These are phyloP conservation scores for Radiomyces spectabilis DNA, from an alignment of 192 early-diverging fungal species.

Conservation along the genomic window DNA sequence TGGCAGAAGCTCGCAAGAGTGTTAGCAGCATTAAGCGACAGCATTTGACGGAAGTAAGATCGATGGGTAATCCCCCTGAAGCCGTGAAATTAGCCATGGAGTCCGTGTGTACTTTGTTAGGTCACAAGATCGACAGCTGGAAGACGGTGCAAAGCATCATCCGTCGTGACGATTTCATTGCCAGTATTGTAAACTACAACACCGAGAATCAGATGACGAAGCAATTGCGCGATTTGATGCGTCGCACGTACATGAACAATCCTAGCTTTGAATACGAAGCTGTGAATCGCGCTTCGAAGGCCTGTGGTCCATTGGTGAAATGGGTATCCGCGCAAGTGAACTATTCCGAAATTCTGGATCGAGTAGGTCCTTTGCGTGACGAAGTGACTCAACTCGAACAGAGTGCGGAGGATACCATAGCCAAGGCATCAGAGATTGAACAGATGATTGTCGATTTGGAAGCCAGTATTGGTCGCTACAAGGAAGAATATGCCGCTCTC, in stretches of 20 bases:
- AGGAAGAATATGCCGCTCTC: constrained; percentile 95
- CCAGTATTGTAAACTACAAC: constrained; percentile 93
- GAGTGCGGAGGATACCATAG: constrained; percentile 64
- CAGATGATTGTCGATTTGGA: constrained; percentile 81
- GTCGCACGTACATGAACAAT: constrained; percentile 67
- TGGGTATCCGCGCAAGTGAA: constrained; percentile 98
- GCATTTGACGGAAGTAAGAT: constrained; percentile 91
- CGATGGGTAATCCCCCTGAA: constrained; percentile 95
- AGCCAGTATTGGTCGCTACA: constrained; percentile 82
- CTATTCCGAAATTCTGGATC: constrained; percentile 88
- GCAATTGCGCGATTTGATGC: constrained; percentile 74
- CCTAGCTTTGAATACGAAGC: constrained; percentile 90
- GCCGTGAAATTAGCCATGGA: constrained; percentile 97
- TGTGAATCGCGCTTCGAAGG: constrained; percentile 95
- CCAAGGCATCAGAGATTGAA: constrained; percentile 65
- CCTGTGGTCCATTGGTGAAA: constrained; percentile 96
- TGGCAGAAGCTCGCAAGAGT: constrained; percentile 87
- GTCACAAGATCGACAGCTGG: constrained; percentile 82
- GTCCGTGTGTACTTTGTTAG: constrained; percentile 91
- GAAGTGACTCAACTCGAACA: constrained; percentile 84
- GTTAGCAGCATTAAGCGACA: constrained; percentile 96
- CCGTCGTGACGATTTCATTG: constrained; percentile 94
- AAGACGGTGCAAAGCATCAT: constrained; percentile 85
- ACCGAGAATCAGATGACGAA: constrained; percentile 78
- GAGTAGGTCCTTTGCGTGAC: constrained; percentile 88